phyloP scores from a whole-genome alignment of 2,329 filamentous ascomycete genomes.

The Alternaria hordeiaustralica region DNA sequence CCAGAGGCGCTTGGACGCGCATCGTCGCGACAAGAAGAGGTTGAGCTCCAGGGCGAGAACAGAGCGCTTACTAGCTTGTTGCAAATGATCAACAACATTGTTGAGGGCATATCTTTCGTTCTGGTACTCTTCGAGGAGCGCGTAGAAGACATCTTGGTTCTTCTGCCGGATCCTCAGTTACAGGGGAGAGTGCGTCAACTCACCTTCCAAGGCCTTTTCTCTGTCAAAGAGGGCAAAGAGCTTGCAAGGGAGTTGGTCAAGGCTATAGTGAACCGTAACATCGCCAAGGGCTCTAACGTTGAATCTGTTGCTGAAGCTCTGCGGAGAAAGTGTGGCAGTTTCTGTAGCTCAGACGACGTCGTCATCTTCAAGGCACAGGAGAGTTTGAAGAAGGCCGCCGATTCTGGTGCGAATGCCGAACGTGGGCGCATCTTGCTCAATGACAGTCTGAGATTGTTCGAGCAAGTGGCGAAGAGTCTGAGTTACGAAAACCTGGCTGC shows the following conservation, averaged over 20 bases:
- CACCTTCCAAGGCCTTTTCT: slow-evolving; percentile 89
- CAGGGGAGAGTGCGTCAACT: slow-evolving; percentile 75
- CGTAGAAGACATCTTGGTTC: slow-evolving; percentile 82
- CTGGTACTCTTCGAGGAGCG: slow-evolving; percentile 93
- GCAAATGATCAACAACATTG: slow-evolving; percentile 85
- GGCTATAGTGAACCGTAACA: slow-evolving; percentile 97
- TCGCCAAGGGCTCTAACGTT: slow-evolving; percentile 94
- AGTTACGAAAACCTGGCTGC: slow-evolving; percentile 79
- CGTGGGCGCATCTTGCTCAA: slow-evolving; percentile 79
- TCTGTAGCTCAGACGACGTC: slow-evolving; percentile 96
- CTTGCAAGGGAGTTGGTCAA: slow-evolving; percentile 95
- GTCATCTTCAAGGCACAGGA: slow-evolving; percentile 99
- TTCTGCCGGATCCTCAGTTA: slow-evolving; percentile 70
- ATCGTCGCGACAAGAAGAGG: slow-evolving; percentile 84
- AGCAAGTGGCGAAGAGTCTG: slow-evolving; percentile 84
- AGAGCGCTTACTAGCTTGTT: slow-evolving; percentile 87
- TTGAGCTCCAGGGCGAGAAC: slow-evolving; percentile 91
- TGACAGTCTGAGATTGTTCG: slow-evolving; percentile 86
- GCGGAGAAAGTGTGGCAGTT: slow-evolving; percentile 88
- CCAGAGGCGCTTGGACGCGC: slow-evolving; percentile 82
- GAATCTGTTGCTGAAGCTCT: slow-evolving; percentile 97
- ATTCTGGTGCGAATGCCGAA: slow-evolving; percentile 77
- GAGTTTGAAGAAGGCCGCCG: slow-evolving; percentile 84
- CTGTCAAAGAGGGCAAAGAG: slow-evolving; percentile 78
- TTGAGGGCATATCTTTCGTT: slow-evolving; percentile 96